Evolutionary conservation across 805 yeast species (phyloP).

Genomic region (Pichia nanzhaoensis): DNA sequence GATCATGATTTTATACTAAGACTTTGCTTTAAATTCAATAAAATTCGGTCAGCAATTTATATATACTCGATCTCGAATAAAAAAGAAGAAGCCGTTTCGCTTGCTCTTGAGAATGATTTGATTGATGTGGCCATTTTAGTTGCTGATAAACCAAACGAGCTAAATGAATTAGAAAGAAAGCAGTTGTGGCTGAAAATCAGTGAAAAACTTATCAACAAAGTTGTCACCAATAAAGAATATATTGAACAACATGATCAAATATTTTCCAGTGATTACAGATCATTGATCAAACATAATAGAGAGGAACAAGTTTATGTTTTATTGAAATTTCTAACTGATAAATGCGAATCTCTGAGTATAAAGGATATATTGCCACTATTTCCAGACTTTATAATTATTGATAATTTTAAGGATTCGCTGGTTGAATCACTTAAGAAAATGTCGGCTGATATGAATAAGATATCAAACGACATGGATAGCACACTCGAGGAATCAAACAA

Average conservation of each 20-base stretch:
- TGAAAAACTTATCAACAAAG: slow-evolving; percentile 36
- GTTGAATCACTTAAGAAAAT: slow-evolving; percentile 72
- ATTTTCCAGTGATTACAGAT: slow-evolving; percentile 5
- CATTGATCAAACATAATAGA: not conserved
- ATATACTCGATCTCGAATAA: slow-evolving; percentile 63
- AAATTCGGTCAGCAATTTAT: slow-evolving; percentile 59
- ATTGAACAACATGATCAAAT: slow-evolving; percentile 18
- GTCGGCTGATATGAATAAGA: slow-evolving; percentile 55
- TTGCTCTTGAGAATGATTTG: slow-evolving; percentile 60
- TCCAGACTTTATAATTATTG: slow-evolving; percentile 78
- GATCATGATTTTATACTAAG: slow-evolving; percentile 74
- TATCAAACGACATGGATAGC: slow-evolving; percentile 69
- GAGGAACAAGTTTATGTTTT: slow-evolving; percentile 27
- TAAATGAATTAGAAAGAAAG: slow-evolving; percentile 44
- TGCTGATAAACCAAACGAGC: slow-evolving; percentile 42
- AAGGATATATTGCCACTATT: slow-evolving; percentile 80
- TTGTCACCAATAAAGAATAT: slow-evolving; percentile 25
- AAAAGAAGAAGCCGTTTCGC: slow-evolving; percentile 71
- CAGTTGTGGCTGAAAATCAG: slow-evolving; percentile 69
- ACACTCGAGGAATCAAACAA: slow-evolving; percentile 55
- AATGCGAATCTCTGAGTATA: slow-evolving; percentile 50
- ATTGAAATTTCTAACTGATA: slow-evolving; percentile 34
- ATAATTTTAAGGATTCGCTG: slow-evolving; percentile 76
- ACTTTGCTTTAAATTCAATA: slow-evolving; percentile 54
- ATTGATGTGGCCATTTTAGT: slow-evolving; percentile 51